Evolutionary conservation across 2,329 filamentous ascomycete species (phyloP), one percentile per base, ranked within the genome.

Genomic region (Coleophoma crateriformis): DNA sequence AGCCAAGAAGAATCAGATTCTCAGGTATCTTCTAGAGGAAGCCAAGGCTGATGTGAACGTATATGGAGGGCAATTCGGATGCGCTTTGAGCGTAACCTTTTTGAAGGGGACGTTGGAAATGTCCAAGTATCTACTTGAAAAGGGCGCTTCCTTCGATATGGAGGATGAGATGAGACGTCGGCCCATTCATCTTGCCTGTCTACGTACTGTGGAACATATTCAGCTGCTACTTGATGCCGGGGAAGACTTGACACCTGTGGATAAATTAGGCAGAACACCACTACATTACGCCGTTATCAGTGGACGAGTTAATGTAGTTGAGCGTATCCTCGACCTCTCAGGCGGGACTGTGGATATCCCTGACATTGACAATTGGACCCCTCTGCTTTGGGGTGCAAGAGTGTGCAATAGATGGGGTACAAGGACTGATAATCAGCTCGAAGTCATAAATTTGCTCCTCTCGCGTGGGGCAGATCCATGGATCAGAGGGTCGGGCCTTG

Each of bases 281-380:
- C 42, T 55, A 19, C 53, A 55, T 19, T 49, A 39, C 43, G 53
- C 53, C 14, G 49, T 48, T 8, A 20, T 48, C 1, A 47, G 51
- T 34, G 53, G 53, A 2, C 22, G 32, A 6, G 14, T 51, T 15
- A 49, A 53, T 14, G 45, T 53, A 5, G 45, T 55, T 2, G 49
- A 53, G 15, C 41, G 33, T 3, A 22, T 55, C 20, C 34, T 51
- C 6, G 32, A 40, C 20, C 22, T 41, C 5, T 39, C 45, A 4
- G 39, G 19, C 32, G 32, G 39, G 7, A 33, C 52, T 7, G 7
- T 55, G 4, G 42, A 53, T 46, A 27, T 44, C 15, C 27, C 48
- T 14, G 57, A 59, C 34, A 40, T 20, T 3, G 54, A 58, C 47
- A 53, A 50, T 15, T 59, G 57, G 57, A 58, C 57, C 2, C 54